A percentile compares a stretch with the other conserved stretches of the same genome.
These are phyloP conservation scores for Hyaloscypha hepaticicola DNA, from an alignment of 495 filamentous ascomycete genomes.

Conservation along the genomic window DNA sequence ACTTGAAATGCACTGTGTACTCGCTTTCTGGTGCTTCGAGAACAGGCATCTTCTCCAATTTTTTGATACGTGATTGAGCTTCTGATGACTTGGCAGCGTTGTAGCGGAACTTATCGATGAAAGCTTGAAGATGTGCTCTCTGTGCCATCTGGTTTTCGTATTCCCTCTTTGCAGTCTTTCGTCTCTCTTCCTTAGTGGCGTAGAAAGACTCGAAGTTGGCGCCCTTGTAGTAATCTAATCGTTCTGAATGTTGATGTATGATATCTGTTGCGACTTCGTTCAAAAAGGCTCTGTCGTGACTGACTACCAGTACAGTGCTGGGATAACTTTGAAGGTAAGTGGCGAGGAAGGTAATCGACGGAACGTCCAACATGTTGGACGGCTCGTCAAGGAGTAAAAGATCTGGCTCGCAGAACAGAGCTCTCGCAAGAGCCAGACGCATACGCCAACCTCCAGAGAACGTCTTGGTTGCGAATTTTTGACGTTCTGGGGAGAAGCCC, in stretches of 20 bases:
- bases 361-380: slow-evolving; percentile 99
- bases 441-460: slow-evolving; percentile 99
- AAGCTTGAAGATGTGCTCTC: slow-evolving; percentile 84
- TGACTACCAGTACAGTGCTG: slow-evolving; percentile 93
- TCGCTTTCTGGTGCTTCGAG: slow-evolving; percentile 88
- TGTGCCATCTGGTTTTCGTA: slow-evolving; percentile 98
- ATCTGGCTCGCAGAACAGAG: slow-evolving; percentile 98
- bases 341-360: slow-evolving; percentile 98
- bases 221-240: slow-evolving; percentile 97
- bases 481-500: slow-evolving; percentile 91
- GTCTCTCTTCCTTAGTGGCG: slow-evolving; percentile 92
- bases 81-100: slow-evolving; percentile 99
- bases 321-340: slow-evolving; percentile 95
- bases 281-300: slow-evolving; percentile 97
- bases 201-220: slow-evolving; percentile 99
- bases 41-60: slow-evolving; percentile 93
- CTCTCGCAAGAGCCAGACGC: slow-evolving; percentile 91
- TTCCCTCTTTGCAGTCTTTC: slow-evolving; percentile 94
- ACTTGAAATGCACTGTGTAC: slow-evolving; percentile 96
- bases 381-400: slow-evolving; percentile 96
- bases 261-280: slow-evolving; percentile 99
- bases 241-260: slow-evolving; percentile 95
- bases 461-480: slow-evolving; percentile 91
- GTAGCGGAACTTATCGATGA: slow-evolving; percentile 99
- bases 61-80: slow-evolving; percentile 98